Conservation (phyloP, 768 basidiomycete genomes). For the Boletus subcaerulescens region DNA sequence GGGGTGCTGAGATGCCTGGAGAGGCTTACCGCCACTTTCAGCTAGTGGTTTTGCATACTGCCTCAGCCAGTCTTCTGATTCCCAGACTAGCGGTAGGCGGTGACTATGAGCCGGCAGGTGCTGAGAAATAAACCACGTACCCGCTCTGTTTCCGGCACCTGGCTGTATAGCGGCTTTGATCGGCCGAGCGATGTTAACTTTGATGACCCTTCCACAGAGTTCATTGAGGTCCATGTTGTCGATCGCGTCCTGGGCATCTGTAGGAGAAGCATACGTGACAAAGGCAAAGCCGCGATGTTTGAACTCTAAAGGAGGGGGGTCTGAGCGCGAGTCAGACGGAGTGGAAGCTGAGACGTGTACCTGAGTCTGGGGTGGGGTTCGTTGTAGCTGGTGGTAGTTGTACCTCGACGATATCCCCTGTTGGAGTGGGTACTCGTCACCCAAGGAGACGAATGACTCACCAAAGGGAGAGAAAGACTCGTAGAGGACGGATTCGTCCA, state of each 20-base stretch:
- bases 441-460: constrained; percentile 32
- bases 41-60: constrained; percentile 76
- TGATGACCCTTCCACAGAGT: constrained; percentile 68
- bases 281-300: constrained; percentile 95
- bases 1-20: constrained; percentile 1
- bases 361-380: constrained; percentile 62
- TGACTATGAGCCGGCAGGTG: constrained; percentile 1
- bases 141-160: constrained; percentile 69
- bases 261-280: constrained; percentile 75
- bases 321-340: constrained; percentile 4
- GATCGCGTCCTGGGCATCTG: constrained; percentile 93
- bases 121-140: constrained; percentile 41
- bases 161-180: constrained; percentile 66
- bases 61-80: constrained; percentile 90
- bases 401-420: constrained; percentile 92
- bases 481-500: constrained; percentile 74
- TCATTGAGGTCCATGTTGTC: constrained; percentile 99
- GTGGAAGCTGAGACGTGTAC: constrained; percentile 28
- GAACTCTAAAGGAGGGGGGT: constrained; percentile 41
- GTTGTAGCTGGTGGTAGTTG: constrained; percentile 78
- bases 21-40: constrained; percentile 62
- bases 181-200: constrained; percentile 83
- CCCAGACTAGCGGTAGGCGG: constrained; percentile 68
- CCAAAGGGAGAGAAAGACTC: constrained; percentile 88
- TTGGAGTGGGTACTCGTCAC: background rate